Conservation (phyloP, 2,329 filamentous ascomycete species). For the Neophaeococcomyces mojaviensis region DNA sequence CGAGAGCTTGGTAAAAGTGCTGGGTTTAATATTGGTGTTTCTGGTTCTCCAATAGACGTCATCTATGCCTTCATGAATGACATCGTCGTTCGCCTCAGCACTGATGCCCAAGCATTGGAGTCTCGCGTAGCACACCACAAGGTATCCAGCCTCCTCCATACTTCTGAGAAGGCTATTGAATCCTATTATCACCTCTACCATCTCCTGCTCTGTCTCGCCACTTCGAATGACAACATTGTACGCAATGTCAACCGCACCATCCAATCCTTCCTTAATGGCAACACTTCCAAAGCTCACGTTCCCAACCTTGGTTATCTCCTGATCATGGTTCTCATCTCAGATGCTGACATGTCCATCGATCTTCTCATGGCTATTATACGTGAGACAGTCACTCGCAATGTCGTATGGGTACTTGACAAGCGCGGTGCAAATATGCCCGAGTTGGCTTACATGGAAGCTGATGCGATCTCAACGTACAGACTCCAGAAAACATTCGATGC, state of each 20-base stretch:
- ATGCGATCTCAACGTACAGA: slow-evolving; percentile 38
- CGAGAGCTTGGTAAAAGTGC: slow-evolving; percentile 23
- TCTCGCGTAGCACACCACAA: neutral
- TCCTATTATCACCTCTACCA: slow-evolving; percentile 48
- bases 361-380: slow-evolving; percentile 39
- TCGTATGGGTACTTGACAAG: slow-evolving; percentile 44
- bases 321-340: slow-evolving; percentile 41
- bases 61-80: slow-evolving; percentile 46
- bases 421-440: slow-evolving; percentile 32
- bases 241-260: slow-evolving; percentile 36
- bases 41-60: slow-evolving; percentile 26
- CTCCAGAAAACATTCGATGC: slow-evolving; percentile 42
- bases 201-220: slow-evolving; percentile 42
- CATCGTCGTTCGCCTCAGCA: slow-evolving; percentile 43
- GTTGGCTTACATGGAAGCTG: slow-evolving; percentile 39
- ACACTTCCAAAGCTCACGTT: slow-evolving; percentile 35
- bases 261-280: slow-evolving; percentile 30
- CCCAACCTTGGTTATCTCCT: slow-evolving; percentile 46
- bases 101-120: slow-evolving; percentile 29
- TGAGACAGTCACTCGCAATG: slow-evolving; percentile 45
- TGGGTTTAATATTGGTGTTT: slow-evolving; percentile 17
- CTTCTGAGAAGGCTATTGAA: slow-evolving; percentile 48
- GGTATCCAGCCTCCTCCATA: slow-evolving; percentile 32
- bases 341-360: slow-evolving; percentile 33
- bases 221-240: slow-evolving; percentile 31